phyloP scores from a whole-genome alignment of 305 asterid genomes.

The Rubia tinctorum region DNA sequence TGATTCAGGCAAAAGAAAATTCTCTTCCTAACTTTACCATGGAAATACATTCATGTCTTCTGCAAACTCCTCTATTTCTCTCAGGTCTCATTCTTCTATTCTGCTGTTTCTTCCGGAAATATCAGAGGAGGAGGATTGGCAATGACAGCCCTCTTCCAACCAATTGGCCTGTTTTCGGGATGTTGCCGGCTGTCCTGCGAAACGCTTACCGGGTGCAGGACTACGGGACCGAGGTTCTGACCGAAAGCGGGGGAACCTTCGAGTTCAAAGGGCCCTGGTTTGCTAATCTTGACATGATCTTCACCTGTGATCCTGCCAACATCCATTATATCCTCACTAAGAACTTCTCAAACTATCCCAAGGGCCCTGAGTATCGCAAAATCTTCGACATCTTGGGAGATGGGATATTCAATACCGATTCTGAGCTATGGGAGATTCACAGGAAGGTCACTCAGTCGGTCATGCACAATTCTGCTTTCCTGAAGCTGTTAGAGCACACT shows the following conservation, averaged over 20 bases:
- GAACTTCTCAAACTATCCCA: constrained; percentile 3
- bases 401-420: neutral
- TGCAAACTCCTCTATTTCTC: neutral
- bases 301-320: constrained; percentile 10
- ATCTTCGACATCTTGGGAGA: constrained; percentile 1
- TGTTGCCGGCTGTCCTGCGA: constrained; percentile 23
- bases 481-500: neutral
- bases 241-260: constrained; percentile 18
- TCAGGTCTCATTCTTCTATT: neutral
- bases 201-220: constrained; percentile 26
- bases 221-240: constrained; percentile 14
- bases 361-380: neutral
- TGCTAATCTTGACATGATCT: neutral
- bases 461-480: neutral
- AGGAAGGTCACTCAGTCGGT: neutral
- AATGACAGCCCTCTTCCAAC: constrained; percentile 11
- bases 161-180: constrained; percentile 27
- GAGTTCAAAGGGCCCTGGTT: constrained; percentile 9
- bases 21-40: neutral
- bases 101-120: neutral
- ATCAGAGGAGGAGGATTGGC: neutral
- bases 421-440: neutral
- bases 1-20: neutral
- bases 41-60: neutral
- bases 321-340: neutral